phyloP scores from a whole-genome alignment of 129 eudicot genomes.

The Centella asiatica region DNA sequence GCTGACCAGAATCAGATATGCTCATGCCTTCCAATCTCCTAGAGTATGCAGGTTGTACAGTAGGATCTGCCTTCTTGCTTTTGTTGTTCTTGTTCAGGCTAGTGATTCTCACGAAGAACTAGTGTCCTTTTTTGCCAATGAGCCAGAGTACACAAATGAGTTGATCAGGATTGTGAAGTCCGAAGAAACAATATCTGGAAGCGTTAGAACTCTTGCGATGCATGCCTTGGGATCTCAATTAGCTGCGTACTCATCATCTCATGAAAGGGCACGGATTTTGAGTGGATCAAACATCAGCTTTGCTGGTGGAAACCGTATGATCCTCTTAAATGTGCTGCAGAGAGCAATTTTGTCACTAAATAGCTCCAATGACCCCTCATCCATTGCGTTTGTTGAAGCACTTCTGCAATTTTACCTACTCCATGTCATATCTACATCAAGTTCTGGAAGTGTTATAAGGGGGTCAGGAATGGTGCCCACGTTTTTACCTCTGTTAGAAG shows the following conservation, averaged over 20 bases:
- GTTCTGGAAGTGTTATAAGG: conserved; percentile 74
- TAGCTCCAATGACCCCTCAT: conserved; percentile 67
- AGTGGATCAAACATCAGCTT: conserved; percentile 91
- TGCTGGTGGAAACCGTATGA: conserved; percentile 87
- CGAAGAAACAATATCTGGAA: conserved; percentile 75
- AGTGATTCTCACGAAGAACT: conserved; percentile 92
- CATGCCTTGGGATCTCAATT: conserved; percentile 88
- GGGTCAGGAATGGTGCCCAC: conserved; percentile 99
- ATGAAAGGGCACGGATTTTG: conserved; percentile 81
- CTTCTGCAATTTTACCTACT: conserved; percentile 88
- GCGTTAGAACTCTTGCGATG: conserved; percentile 79
- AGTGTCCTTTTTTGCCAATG: conserved; percentile 88
- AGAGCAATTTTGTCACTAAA: conserved; percentile 75
- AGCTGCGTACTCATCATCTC: conserved; percentile 94
- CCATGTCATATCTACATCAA: conserved; percentile 93
- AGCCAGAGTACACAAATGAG: conserved; percentile 94
- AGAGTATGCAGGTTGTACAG: conserved; percentile 83
- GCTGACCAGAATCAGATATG: conserved; percentile 86
- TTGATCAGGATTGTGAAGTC: conserved; percentile 84
- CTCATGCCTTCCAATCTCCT: conserved; percentile 77
- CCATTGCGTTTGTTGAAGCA: conserved; percentile 88
- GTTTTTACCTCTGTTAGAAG: conserved; percentile 86
- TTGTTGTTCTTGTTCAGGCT: conserved; percentile 90
- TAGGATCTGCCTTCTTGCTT: conserved; percentile 81
- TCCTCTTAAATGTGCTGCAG: conserved; percentile 81